phyloP scores from a whole-genome alignment of 768 basidiomycete species.

The Termitomyces eurrhizus region DNA sequence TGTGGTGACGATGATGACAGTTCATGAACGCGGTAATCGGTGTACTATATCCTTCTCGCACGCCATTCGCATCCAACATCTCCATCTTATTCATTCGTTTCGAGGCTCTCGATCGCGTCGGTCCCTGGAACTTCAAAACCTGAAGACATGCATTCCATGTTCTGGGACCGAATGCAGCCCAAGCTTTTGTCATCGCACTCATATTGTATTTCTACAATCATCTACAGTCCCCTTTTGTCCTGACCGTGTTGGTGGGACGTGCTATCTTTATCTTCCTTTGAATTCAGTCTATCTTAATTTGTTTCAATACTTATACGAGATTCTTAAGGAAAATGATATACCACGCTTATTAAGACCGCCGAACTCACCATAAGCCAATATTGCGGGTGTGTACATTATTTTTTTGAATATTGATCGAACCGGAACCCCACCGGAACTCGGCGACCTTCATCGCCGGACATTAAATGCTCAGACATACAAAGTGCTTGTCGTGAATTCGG shows the following conservation, averaged over 20 bases:
- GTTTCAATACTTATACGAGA: slow-evolving; percentile 1
- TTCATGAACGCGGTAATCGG: slow-evolving; percentile 2
- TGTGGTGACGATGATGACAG: slow-evolving; percentile 43
- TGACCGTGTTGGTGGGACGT: slow-evolving; percentile 1
- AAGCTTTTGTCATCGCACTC: not conserved
- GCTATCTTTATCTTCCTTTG: slow-evolving; percentile 8
- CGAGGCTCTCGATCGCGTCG: not conserved
- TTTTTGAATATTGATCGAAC: not conserved
- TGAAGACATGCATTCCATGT: not conserved
- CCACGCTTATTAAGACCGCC: not conserved
- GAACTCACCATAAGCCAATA: not conserved
- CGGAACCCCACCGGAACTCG: not conserved
- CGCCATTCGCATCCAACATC: not conserved
- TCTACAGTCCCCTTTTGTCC: slow-evolving; percentile 4
- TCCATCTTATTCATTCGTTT: not conserved
- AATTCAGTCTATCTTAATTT: slow-evolving; percentile 1
- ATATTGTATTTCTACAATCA: slow-evolving; percentile 12
- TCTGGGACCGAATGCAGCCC: not conserved
- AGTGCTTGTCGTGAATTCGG: not conserved
- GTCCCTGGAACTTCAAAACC: not conserved
- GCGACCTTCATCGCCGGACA: not conserved
- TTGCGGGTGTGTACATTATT: not conserved
- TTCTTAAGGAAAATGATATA: slow-evolving; percentile 1
- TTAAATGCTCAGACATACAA: no score
- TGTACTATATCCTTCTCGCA: not conserved